Base-by-base conservation (phyloP, 1,284 basidiomycete genomes). In the Cryptococcus maquisensis region DNA sequence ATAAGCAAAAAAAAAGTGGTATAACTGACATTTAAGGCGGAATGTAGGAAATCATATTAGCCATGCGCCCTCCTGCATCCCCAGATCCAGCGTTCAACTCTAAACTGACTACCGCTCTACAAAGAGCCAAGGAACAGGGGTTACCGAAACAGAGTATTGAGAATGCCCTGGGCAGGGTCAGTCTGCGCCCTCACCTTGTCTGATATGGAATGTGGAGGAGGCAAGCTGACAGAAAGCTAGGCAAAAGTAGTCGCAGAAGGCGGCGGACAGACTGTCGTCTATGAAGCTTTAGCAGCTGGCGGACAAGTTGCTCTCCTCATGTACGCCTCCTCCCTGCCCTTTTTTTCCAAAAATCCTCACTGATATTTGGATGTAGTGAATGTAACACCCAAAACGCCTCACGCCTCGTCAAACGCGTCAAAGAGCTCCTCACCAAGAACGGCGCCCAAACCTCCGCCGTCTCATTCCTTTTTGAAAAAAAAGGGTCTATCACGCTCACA, bases 131-230 rank as follows among this genome's bases (percentile, higher is more conserved):
- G 67, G 80, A 83, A 0, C 77, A 79, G 39, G 86, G 86, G 36
- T 82, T 90, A 38, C 88, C 89, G 0, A 90, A 84, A 66, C 82
- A 86, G 39, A 89, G 87, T 66, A 83, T 91, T 4, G 86, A 87
- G 65, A 83, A 79, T 38, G 85, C 87, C 0, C 76, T 91, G 49
- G 81, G 80, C 18, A 84, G 82, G 77, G 88, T 86, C 62, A 43
- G 76, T 64, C 35, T n/a, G n/a, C n/a, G n/a, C n/a, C n/a, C n/a
- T n/a, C n/a, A 2, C 16, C 28, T 18, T 24, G 18, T 36, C 21
- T n/a, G 4, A 20, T 38, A 3, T 23, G 10, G 15, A 21, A 28
- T 6, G 32, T 48, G 32, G 15, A 24, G 18, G n/a, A 23, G 21
- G 18, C n/a, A 32, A 36, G 23, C 9, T 16, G 3, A 7, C 23